Conservation (phyloP, 352 stramenopile genomes). For the Phytophthora fragariae region DNA sequence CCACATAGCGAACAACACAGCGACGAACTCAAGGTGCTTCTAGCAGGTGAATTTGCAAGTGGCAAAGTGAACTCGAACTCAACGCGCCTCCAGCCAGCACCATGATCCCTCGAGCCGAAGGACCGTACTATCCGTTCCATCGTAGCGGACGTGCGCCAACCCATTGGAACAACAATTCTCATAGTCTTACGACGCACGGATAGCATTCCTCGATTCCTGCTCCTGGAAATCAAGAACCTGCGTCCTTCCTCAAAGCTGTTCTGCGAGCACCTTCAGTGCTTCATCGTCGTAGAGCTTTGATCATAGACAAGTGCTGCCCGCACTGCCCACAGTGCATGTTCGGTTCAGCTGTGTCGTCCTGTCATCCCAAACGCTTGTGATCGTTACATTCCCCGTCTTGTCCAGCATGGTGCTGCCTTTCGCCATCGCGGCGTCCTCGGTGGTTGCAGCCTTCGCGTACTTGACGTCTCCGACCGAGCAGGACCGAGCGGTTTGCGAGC, state of each 20-base stretch:
- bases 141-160: not conserved
- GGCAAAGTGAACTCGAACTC: not conserved
- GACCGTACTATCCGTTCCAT: not conserved
- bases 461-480: constrained; percentile 32
- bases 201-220: not conserved
- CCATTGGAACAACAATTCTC: not conserved
- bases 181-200: not conserved
- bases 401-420: constrained; percentile 24
- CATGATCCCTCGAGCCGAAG: not conserved
- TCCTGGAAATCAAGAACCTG: not conserved
- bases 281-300: not conserved
- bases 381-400: not conserved
- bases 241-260: not conserved
- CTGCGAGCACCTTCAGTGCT: not conserved
- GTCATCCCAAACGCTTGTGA: not conserved
- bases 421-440: constrained; percentile 33
- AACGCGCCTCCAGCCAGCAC: not conserved
- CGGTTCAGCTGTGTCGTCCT: constrained; percentile 19
- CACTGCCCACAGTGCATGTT: constrained; percentile 15
- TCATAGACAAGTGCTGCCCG: constrained; percentile 4
- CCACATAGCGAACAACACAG: constrained; percentile 15
- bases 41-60: not conserved
- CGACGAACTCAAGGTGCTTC: not conserved
- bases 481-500: constrained; percentile 35
- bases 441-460: constrained; percentile 37